Conservation (phyloP, 345 rosid genomes). For the Kernera saxatilis region DNA sequence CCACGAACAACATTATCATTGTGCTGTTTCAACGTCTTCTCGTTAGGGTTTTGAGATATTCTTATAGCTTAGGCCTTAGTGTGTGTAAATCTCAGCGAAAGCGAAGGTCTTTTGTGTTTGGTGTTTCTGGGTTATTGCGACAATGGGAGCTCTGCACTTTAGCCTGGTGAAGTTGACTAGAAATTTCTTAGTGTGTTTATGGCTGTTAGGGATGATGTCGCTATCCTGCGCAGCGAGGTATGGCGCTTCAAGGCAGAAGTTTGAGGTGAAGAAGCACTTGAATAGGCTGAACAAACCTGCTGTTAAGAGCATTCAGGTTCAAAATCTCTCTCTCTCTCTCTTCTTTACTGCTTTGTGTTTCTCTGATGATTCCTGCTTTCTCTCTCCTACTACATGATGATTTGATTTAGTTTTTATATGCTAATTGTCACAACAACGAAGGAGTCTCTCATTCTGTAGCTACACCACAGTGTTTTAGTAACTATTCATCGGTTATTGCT, state of each 20-base stretch:
- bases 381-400: conserved; percentile 11
- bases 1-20: conserved; percentile 5
- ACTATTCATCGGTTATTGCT: not conserved
- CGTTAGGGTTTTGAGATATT: not conserved
- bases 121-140: conserved; percentile 18
- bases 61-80: not conserved
- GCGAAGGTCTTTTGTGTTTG: not conserved
- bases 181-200: conserved; percentile 35
- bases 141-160: conserved; percentile 34
- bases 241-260: conserved; percentile 51
- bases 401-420: not conserved
- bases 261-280: conserved; percentile 77
- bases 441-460: not conserved
- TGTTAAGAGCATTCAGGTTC: conserved; percentile 71
- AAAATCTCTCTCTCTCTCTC: not conserved
- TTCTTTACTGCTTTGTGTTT: not conserved
- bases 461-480: not conserved
- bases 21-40: conserved; percentile 12
- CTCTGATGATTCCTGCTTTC: conserved; percentile 3
- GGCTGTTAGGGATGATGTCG: conserved; percentile 42
- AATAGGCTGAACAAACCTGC: conserved; percentile 82
- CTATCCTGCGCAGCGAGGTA: conserved; percentile 51
- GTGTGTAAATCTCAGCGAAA: conserved; percentile 26
- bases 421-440: not conserved
- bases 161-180: conserved; percentile 17